These are phyloP conservation scores for Spencermartinsiella ligniputridi DNA, from an alignment of 1,139 yeast species.

Conservation along the genomic window DNA sequence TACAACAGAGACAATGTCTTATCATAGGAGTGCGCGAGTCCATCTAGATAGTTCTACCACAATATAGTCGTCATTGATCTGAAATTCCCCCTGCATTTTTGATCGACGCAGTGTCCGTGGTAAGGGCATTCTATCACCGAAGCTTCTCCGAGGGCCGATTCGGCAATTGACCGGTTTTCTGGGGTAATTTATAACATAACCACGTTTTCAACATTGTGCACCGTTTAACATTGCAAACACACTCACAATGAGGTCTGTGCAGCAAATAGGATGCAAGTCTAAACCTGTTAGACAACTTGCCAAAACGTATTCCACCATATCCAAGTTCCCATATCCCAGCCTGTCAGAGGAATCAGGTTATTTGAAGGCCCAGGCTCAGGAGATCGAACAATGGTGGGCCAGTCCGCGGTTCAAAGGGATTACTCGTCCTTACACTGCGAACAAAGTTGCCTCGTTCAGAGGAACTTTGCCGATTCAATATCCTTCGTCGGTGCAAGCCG, in stretches of 20 bases:
- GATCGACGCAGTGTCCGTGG: no score
- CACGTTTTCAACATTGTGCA: no score
- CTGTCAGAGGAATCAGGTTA: conserved; percentile 33
- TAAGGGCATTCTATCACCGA: no score
- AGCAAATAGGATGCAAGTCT: background rate
- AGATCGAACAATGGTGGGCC: conserved; percentile 50
- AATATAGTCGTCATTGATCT: no score
- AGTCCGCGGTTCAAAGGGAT: conserved; percentile 47
- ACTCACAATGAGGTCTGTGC: background rate
- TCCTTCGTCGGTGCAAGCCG: conserved; percentile 54
- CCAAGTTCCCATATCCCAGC: conserved; percentile 38
- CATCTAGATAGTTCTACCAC: no score
- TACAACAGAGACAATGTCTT: no score
- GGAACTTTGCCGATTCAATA: conserved; percentile 46
- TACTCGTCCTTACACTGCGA: conserved; percentile 50
- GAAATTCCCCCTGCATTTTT: no score
- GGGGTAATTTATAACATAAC: no score
- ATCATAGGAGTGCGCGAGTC: no score
- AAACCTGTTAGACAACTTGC: conserved; percentile 1
- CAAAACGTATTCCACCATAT: conserved; percentile 20
- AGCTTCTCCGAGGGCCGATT: no score
- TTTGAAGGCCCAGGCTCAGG: conserved; percentile 29
- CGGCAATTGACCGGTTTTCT: no score
- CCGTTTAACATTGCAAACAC: no score
- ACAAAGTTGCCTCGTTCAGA: conserved; percentile 49